A percentile compares a stretch with the other conserved stretches of the same genome.
These are phyloP conservation scores for Colletotrichum sp. DNA, from an alignment of 2,329 filamentous ascomycete genomes.

Conservation along the genomic window DNA sequence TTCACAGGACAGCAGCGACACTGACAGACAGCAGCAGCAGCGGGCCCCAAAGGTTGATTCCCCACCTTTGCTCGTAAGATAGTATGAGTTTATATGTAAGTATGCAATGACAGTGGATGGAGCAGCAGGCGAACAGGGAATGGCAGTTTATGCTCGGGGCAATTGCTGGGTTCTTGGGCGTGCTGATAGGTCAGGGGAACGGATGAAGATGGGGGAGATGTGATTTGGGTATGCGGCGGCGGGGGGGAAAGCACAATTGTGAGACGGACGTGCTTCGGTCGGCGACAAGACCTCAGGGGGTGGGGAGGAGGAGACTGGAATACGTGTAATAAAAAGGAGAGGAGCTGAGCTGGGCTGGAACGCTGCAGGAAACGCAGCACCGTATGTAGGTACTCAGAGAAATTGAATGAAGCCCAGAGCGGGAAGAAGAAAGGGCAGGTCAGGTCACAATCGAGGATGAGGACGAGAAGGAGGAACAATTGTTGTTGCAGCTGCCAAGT, in stretches of 20 bases:
- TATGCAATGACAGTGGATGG: neutral
- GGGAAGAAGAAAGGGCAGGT: neutral
- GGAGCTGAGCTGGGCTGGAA: neutral
- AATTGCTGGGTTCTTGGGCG: neutral
- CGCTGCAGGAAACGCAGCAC: neutral
- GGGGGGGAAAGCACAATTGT: neutral
- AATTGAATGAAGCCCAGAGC: neutral
- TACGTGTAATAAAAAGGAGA: neutral
- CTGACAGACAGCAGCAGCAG: neutral
- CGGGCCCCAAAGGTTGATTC: slow-evolving; percentile 11
- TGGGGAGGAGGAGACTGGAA: neutral
- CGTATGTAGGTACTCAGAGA: neutral
- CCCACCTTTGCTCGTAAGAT: slow-evolving; percentile 17
- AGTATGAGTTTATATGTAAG: slow-evolving; percentile 17
- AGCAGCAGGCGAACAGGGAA: slow-evolving; percentile 9
- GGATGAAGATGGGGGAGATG: neutral
- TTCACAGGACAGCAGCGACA: neutral
- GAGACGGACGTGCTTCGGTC: slow-evolving; percentile 11
- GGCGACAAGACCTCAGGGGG: neutral
- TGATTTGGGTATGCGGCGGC: neutral
- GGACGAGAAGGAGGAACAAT: neutral
- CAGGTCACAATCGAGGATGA: neutral
- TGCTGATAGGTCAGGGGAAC: slow-evolving; percentile 1
- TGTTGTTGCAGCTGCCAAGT: slow-evolving; percentile 3
- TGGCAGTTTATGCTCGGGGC: slow-evolving; percentile 9